phyloP scores from a whole-genome alignment of 768 basidiomycete species.

The Cystobasidium onofrii region DNA sequence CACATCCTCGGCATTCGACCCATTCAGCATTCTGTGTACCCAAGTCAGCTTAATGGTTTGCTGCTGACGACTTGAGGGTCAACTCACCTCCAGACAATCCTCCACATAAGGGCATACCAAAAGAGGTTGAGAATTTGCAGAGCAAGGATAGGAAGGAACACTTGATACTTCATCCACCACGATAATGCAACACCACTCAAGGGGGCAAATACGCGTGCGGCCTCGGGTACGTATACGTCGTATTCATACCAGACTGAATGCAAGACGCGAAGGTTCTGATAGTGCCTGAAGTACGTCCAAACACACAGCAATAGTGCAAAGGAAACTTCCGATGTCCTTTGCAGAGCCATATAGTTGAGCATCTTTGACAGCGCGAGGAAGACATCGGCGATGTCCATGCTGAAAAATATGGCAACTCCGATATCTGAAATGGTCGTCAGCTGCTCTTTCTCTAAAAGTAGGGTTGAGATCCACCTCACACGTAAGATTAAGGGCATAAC shows the following conservation, averaged over 20 bases:
- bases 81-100: slow-evolving; percentile 53
- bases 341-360: slow-evolving; percentile 71
- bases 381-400: slow-evolving; percentile 92
- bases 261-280: slow-evolving; percentile 73
- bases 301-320: slow-evolving; percentile 41
- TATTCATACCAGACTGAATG: slow-evolving; percentile 78
- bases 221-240: slow-evolving; percentile 58
- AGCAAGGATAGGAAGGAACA: slow-evolving; percentile 64
- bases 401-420: slow-evolving; percentile 83
- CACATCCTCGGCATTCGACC: slow-evolving; percentile 52
- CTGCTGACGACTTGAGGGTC: not conserved
- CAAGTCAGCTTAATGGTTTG: not conserved
- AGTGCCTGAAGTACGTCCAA: slow-evolving; percentile 74
- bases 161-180: slow-evolving; percentile 59
- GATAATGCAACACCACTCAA: slow-evolving; percentile 61
- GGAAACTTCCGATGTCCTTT: slow-evolving; percentile 55
- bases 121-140: slow-evolving; percentile 81
- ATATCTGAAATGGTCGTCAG: slow-evolving; percentile 48
- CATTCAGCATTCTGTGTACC: slow-evolving; percentile 29
- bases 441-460: not conserved
- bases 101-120: slow-evolving; percentile 56
- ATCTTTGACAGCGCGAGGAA: slow-evolving; percentile 82
- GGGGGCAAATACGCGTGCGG: slow-evolving; percentile 55
- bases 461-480: not conserved
- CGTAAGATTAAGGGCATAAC: slow-evolving; percentile 39